phyloP scores from a whole-genome alignment of 768 basidiomycete species.

The Dioszegia hungarica region DNA sequence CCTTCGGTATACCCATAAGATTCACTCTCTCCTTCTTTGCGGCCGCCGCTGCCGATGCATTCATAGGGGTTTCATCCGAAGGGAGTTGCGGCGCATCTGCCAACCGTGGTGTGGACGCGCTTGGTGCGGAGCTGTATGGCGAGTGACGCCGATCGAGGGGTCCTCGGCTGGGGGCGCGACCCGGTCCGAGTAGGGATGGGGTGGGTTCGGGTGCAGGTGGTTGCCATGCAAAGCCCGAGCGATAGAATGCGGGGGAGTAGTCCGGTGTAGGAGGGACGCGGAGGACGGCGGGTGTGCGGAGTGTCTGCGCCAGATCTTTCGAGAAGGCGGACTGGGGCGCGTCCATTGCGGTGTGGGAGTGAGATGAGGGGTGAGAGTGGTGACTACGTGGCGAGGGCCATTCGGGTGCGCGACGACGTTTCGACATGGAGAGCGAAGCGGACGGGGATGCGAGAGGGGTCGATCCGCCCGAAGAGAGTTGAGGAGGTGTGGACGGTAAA shows the following conservation, averaged over 20 bases:
- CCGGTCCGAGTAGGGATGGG: not conserved
- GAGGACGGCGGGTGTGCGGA: constrained; percentile 9
- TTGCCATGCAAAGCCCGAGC: constrained; percentile 10
- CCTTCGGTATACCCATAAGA: constrained; percentile 7
- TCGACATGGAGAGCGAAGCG: constrained; percentile 13
- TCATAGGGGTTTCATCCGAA: not conserved
- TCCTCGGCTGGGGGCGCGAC: not conserved
- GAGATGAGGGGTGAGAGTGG: not conserved
- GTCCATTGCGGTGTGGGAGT: not conserved
- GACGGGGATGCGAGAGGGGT: constrained; percentile 9
- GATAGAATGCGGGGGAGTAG: constrained; percentile 10
- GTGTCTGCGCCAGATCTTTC: constrained; percentile 1
- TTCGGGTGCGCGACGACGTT: constrained; percentile 14
- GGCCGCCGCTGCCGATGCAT: not conserved
- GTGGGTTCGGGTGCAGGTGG: not conserved
- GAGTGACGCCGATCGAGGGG: not conserved
- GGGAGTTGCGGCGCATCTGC: constrained; percentile 5
- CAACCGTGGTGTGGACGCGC: not conserved
- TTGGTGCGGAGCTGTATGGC: not conserved
- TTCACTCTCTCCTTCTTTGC: constrained; percentile 3
- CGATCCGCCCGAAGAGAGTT: not conserved
- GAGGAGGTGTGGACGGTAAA: constrained; percentile 3
- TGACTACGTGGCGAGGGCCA: constrained; percentile 12
- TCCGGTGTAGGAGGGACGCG: constrained; percentile 8
- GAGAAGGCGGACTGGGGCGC: not conserved